phyloP scores from a whole-genome alignment of 2,329 filamentous ascomycete genomes.

The Colletotrichum tofieldiae region DNA sequence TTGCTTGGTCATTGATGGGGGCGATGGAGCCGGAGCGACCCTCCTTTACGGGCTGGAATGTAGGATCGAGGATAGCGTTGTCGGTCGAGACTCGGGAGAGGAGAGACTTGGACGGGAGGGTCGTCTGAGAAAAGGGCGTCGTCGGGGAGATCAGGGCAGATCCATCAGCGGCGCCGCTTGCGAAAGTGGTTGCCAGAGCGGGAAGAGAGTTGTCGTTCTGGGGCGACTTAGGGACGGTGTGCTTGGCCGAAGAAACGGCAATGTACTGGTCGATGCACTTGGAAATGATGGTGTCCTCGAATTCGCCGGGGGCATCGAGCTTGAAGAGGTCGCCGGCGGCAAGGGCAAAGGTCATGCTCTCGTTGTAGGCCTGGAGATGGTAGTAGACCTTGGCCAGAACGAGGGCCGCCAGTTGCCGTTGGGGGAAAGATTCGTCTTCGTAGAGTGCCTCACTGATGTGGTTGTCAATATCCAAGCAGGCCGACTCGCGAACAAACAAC shows the following conservation, averaged over 20 bases:
- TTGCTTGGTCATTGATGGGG: slow-evolving; percentile 77
- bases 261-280: slow-evolving; percentile 99
- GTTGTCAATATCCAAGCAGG: slow-evolving; percentile 37
- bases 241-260: slow-evolving; percentile 73
- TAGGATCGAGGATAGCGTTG: slow-evolving; percentile 74
- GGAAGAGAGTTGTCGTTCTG: slow-evolving; percentile 66
- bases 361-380: slow-evolving; percentile 98
- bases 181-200: slow-evolving; percentile 87
- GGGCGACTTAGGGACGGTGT: slow-evolving; percentile 62
- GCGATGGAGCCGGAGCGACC: slow-evolving; percentile 74
- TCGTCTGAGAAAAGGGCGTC: slow-evolving; percentile 95
- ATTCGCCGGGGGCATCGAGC: slow-evolving; percentile 91
- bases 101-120: slow-evolving; percentile 92
- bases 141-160: slow-evolving; percentile 87
- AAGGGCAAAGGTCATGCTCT: slow-evolving; percentile 98
- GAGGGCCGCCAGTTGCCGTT: slow-evolving; percentile 93
- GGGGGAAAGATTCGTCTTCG: slow-evolving; percentile 94
- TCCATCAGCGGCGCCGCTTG: slow-evolving; percentile 76
- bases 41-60: slow-evolving; percentile 69
- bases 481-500: background rate
- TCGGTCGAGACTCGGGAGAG: slow-evolving; percentile 85
- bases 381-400: slow-evolving; percentile 99
- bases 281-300: slow-evolving; percentile 98
- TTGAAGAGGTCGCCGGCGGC: slow-evolving; percentile 96
- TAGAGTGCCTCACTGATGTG: slow-evolving; percentile 88